These are phyloP conservation scores for sunflower (Helianthus annuus) DNA, from an alignment of 129 eudicot species.

Conservation along the genomic window DNA sequence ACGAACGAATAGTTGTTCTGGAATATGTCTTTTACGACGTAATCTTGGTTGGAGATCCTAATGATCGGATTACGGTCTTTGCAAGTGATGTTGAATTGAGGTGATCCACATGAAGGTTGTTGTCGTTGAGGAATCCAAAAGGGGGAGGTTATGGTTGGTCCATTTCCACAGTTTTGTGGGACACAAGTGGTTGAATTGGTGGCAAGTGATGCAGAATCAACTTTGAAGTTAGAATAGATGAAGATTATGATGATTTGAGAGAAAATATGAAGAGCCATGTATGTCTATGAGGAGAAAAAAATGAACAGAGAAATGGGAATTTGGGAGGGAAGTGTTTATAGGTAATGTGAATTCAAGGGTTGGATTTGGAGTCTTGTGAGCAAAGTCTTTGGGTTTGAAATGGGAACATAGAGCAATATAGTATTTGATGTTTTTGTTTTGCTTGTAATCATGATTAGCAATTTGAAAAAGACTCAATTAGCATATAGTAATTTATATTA, in stretches of 20 bases:
- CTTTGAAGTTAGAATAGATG: constrained; percentile 19
- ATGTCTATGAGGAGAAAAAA: constrained; percentile 20
- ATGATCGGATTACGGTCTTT: constrained; percentile 36
- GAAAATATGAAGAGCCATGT: constrained; percentile 35
- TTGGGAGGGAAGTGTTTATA: constrained; percentile 30
- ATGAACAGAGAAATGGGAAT: constrained; percentile 10
- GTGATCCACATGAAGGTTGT: constrained; percentile 53
- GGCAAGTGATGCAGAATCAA: constrained; percentile 22
- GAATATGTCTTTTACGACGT: constrained; percentile 42
- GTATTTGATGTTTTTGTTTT: constrained; percentile 30
- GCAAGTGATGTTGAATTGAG: constrained; percentile 57
- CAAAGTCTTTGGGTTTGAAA: constrained; percentile 27
- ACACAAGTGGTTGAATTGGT: constrained; percentile 38
- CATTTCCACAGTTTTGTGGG: constrained; percentile 55
- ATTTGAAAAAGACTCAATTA: constrained; percentile 29
- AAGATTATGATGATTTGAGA: constrained; percentile 18
- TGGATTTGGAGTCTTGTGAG: constrained; percentile 25
- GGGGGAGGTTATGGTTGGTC: constrained; percentile 47
- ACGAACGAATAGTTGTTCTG: constrained; percentile 40
- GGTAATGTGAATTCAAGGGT: constrained; percentile 1
- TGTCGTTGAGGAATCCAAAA: constrained; percentile 58
- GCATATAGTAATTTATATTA: neutral
- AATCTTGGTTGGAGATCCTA: constrained; percentile 43
- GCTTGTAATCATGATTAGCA: constrained; percentile 26
- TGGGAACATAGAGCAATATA: constrained; percentile 5